phyloP scores from a whole-genome alignment of 306 rosid genomes.

The Albizia julibrissin region DNA sequence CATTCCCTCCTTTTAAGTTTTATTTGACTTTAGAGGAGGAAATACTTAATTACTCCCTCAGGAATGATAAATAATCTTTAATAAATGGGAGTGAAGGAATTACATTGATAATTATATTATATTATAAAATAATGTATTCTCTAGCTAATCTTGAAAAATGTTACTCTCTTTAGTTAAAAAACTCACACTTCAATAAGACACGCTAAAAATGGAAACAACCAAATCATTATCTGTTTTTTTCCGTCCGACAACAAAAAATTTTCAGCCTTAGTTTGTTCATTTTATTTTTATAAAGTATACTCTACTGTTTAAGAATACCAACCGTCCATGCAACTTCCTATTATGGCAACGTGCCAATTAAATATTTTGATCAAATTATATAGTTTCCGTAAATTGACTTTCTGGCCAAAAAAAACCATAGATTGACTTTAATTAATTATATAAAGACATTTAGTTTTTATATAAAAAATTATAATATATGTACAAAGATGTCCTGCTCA shows the following conservation, averaged over 20 bases:
- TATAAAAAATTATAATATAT: background rate
- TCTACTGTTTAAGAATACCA: conserved; percentile 24
- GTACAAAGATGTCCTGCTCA: background rate
- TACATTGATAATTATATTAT: background rate
- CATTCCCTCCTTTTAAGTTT: conserved; percentile 3
- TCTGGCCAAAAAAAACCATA: background rate
- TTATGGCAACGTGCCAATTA: background rate
- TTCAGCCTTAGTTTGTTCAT: conserved; percentile 8
- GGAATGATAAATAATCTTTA: conserved; percentile 6
- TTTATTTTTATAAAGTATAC: background rate
- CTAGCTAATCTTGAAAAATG: conserved; percentile 2
- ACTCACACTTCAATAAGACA: conserved; percentile 17
- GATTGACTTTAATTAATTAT: background rate
- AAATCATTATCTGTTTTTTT: background rate
- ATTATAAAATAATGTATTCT: conserved; percentile 9
- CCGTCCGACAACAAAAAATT: conserved; percentile 35
- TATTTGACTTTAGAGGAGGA: background rate
- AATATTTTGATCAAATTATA: conserved; percentile 22
- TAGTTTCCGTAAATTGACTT: background rate
- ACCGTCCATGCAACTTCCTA: background rate
- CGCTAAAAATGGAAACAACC: conserved; percentile 4
- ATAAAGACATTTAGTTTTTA: background rate
- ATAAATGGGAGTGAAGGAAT: conserved; percentile 19
- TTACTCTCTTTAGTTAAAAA: conserved; percentile 18
- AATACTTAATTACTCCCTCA: conserved; percentile 18